These are phyloP conservation scores for Apiospora aurea DNA, from an alignment of 2,329 filamentous ascomycete genomes.

Conservation along the genomic window DNA sequence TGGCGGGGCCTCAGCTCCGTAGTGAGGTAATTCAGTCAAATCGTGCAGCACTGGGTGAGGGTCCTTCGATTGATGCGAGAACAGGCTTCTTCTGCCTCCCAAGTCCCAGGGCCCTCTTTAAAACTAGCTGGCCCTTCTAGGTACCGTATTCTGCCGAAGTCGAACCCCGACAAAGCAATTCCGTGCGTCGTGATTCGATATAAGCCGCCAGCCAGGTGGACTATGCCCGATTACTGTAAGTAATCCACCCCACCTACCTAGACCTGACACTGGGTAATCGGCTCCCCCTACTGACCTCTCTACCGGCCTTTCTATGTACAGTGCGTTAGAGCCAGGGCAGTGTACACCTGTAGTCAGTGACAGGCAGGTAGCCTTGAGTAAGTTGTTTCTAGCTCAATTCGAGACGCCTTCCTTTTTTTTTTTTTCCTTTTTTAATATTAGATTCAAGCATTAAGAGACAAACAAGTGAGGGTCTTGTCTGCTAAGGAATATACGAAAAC, in stretches of 20 bases:
- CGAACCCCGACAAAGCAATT: constrained; percentile 16
- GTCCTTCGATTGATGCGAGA: constrained; percentile 20
- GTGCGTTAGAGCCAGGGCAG: not conserved
- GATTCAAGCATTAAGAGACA: not conserved
- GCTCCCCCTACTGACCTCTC: not conserved
- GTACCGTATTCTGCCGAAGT: constrained; percentile 22
- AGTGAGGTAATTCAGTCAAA: constrained; percentile 25
- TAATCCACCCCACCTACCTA: constrained; percentile 8
- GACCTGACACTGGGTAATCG: constrained; percentile 10
- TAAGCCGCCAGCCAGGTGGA: not conserved
- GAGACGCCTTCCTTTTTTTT: not conserved
- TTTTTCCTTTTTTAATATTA: not conserved
- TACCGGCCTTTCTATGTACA: not conserved
- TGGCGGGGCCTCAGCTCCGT: constrained; percentile 24
- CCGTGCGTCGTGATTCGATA: constrained; percentile 13
- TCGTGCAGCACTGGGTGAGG: constrained; percentile 24
- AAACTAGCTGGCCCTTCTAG: constrained; percentile 14
- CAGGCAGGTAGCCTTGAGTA: not conserved
- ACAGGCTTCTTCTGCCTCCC: constrained; percentile 18
- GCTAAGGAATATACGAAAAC: not conserved
- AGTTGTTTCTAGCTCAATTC: constrained; percentile 7
- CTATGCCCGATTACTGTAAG: constrained; percentile 20
- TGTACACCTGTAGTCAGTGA: not conserved
- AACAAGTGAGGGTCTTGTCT: not conserved
- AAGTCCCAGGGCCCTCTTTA: constrained; percentile 16